Percentiles rank a stretch among this genome's conserved stretches.
Conservation (phyloP, 2,329 filamentous ascomycete genomes). For the Penicillium sp. region DNA sequence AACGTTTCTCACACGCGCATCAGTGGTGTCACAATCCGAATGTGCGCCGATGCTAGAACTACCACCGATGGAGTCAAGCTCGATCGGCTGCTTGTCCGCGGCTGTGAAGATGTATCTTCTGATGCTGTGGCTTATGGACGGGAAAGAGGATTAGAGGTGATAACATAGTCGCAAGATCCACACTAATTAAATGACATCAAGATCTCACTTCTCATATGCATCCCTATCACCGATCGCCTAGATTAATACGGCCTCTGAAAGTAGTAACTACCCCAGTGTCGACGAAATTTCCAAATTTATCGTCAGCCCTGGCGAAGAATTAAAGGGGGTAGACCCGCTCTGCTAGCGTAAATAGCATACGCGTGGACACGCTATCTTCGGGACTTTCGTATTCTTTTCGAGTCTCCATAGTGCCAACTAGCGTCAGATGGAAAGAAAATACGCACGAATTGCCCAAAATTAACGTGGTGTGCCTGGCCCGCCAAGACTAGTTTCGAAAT, state of each 20-base stretch:
- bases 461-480: not conserved
- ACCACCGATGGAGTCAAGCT: constrained; percentile 15
- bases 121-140: constrained; percentile 37
- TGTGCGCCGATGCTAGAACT: constrained; percentile 26
- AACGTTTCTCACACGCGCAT: constrained; percentile 35
- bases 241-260: not conserved
- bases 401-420: not conserved
- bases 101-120: constrained; percentile 31
- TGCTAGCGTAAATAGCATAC: not conserved
- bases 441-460: too few species aligned
- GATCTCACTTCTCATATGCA: not conserved
- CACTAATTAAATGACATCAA: not conserved
- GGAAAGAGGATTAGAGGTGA: constrained; percentile 26
- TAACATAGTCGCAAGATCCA: constrained; percentile 13
- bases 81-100: constrained; percentile 26
- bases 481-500: not conserved
- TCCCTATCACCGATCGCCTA: not conserved
- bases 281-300: not conserved
- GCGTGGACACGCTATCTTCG: not conserved
- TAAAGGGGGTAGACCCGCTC: not conserved
- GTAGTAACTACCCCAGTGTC: not conserved
- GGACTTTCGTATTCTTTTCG: not conserved
- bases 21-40: constrained; percentile 35
- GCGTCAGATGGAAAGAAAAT: too few species aligned
- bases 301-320: not conserved